Base-by-base conservation (phyloP, 2,329 filamentous ascomycete genomes). In the Nannizziopsis barbatae region DNA sequence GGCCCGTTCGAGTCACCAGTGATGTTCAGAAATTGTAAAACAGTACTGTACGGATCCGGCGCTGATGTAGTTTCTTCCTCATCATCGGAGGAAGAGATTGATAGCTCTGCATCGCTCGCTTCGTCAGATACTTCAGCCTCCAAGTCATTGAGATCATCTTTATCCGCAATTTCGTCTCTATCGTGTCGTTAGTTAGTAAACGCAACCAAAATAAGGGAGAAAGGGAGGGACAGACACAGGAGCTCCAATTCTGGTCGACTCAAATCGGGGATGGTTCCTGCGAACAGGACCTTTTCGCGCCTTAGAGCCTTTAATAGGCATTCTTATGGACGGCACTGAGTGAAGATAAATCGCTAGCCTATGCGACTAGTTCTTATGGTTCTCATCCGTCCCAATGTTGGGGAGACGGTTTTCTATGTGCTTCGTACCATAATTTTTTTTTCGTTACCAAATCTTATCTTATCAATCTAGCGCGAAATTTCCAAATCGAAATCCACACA, bases 11-110 rank as follows among this genome's bases (percentile, higher is more conserved):
- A 55, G 10, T 66, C 62, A 12, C 63, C 60, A 12, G 61, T 57
- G 45, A 70, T 58, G 49, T 72, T 69, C 17, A 81, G 69, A 1
- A 78, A 69, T 52, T 77, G 72, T 12, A 83, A 64, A 12, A 83
- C 65, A 42, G 72, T 65, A 48, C 72, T 75, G 58, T 81, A 83
- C 8, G 77, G 72, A 30, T 64, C 67, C 50, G 55, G 63, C 3
- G 57, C 55, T 22, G 56, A 52, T 42, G 63, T 52, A 27, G 73
- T 70, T 41, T 73, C 73, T 35, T 65, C 67, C 15, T 68, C 67
- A 50, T 64, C 68, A 17, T 65, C 69, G 22, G 62, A 64, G 1
- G 71, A 70, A 40, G 20, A 15, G 37, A 33, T 37, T 2, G 42
- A 42, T 12, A 11, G 33, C 17, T 51, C 58, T 9, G 62, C 61